Base-by-base conservation (phyloP, 1,284 basidiomycete species). In the Trichosporon inkin region DNA sequence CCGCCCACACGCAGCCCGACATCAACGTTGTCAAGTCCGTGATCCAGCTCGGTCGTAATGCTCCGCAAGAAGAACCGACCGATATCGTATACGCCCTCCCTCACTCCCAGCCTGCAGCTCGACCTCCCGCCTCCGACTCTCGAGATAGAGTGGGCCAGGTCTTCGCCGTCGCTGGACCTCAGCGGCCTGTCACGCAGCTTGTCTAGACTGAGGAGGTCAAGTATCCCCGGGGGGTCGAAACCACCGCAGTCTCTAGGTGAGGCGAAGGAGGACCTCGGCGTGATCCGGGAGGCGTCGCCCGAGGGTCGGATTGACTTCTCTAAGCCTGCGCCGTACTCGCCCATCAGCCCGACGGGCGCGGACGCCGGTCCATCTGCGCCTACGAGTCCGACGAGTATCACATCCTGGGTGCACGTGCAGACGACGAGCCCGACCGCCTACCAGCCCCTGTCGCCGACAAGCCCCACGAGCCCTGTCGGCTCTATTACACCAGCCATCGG, bases 141-240 rank as follows among this genome's bases (percentile, higher is more conserved):
- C 11, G 41, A 47, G 24, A 47, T 47, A 16, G 41, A 47, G 41
- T 47, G 41, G 41, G 41, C 41, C 14, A 47, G 41, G 41, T 47
- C 41, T 13, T 16, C 41, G 22, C 20, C 41, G 22, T 28, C 41
- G 6, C 41, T 47, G 4, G 41, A 47, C 41, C 41, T 47, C 10
- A 47, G 41, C 22, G 41, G 41, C 8, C 13, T 47, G 5, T 47
- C 41, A 24, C 41, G 41, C 41, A 47, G 41, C 14, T 13, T 47
- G 22, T 47, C 41, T 14, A 47, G 41, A 24, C 22, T 47, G 41
- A 24, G 41, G 14, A 47, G 24, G 22, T 47, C 41, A 20, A 47
- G 41, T 20, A 14, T 47, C 24, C 41, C 41, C 10, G 20, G 41
- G 22, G 41, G 41, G 6, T 47, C 41, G 3, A 47, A 47, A 17